These are phyloP conservation scores for Talaromyces sp. DNA, from an alignment of 2,329 filamentous ascomycete genomes.

Conservation along the genomic window DNA sequence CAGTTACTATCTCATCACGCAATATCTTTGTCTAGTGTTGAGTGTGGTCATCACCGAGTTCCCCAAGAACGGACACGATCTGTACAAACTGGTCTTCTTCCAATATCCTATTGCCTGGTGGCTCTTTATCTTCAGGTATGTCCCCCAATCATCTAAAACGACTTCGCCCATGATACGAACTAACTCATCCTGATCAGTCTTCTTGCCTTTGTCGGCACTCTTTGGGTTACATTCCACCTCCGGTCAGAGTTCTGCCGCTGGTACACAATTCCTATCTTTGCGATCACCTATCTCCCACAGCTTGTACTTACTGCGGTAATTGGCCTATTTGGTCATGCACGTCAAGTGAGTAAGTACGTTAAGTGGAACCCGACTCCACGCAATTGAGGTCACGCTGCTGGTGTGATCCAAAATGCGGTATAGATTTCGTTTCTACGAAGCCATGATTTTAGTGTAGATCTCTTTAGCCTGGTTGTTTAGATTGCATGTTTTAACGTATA, in stretches of 20 bases:
- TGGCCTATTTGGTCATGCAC: slow-evolving; percentile 45
- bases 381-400: slow-evolving; percentile 11
- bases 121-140: slow-evolving; percentile 43
- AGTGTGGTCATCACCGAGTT: slow-evolving; percentile 45
- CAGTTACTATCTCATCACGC: slow-evolving; percentile 47
- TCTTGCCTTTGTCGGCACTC: slow-evolving; percentile 40
- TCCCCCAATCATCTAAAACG: not conserved
- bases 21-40: slow-evolving; percentile 44
- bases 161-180: not conserved
- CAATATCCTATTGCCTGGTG: slow-evolving; percentile 46
- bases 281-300: slow-evolving; percentile 41
- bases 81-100: slow-evolving; percentile 44
- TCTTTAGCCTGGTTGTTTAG: not conserved
- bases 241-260: slow-evolving; percentile 43
- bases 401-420: not conserved
- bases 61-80: slow-evolving; percentile 32
- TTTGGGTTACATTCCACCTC: slow-evolving; percentile 44
- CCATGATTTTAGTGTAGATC: not conserved
- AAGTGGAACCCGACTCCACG: slow-evolving; percentile 45
- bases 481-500: not conserved
- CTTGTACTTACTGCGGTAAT: slow-evolving; percentile 42
- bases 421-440: not conserved
- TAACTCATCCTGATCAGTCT: slow-evolving; percentile 25
- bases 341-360: slow-evolving; percentile 43
- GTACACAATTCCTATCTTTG: slow-evolving; percentile 41